Evolutionary conservation across 306 rosid genomes (phyloP).

Genomic region (Cercis canadensis): DNA sequence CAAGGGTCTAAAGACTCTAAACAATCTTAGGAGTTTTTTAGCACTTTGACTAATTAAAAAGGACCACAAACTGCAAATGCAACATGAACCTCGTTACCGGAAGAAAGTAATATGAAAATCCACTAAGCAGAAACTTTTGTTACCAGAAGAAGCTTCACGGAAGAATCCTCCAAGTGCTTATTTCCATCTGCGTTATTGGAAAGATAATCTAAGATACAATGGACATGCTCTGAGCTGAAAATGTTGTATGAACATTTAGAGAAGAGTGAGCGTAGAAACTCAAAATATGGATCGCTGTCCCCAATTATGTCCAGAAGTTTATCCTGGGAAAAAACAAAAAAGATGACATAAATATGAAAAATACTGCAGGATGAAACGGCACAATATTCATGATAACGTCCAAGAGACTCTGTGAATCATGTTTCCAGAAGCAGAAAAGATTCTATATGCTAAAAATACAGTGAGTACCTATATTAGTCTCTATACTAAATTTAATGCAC

Average conservation of each 20-base stretch:
- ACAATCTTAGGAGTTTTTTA: not conserved
- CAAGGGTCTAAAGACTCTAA: not conserved
- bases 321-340: constrained; percentile 54
- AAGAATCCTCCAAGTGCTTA: constrained; percentile 62
- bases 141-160: constrained; percentile 83
- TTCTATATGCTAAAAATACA: constrained; percentile 10
- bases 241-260: constrained; percentile 80
- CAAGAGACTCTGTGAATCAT: constrained; percentile 15
- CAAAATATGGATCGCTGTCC: constrained; percentile 59
- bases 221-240: constrained; percentile 76
- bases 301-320: constrained; percentile 66
- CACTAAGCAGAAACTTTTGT: constrained; percentile 28
- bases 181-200: constrained; percentile 42
- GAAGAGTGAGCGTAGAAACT: constrained; percentile 68
- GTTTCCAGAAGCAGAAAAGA: not conserved
- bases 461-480: not conserved
- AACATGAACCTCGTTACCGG: not conserved
- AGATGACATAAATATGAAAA: constrained; percentile 20
- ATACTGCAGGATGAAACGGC: constrained; percentile 13
- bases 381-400: constrained; percentile 21
- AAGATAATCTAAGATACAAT: constrained; percentile 61
- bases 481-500: not conserved
- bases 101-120: constrained; percentile 27
- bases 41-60: not conserved
- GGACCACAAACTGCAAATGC: not conserved